Evolutionary conservation across 1,284 basidiomycete species (phyloP).

Genomic region (Amylostereum areolatum): DNA sequence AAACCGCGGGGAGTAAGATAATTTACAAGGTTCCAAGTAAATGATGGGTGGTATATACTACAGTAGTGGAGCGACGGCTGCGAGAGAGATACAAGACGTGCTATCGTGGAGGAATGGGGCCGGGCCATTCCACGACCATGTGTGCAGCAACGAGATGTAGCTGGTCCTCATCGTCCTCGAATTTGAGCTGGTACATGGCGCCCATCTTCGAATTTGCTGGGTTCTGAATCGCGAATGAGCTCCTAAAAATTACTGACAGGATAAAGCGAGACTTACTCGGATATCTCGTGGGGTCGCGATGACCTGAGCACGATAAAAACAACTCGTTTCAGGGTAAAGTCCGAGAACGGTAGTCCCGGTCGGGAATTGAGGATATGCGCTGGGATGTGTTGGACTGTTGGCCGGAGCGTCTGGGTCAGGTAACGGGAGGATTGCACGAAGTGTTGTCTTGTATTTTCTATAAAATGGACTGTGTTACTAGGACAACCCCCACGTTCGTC

Average conservation of each 20-base stretch:
- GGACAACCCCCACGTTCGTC: no score
- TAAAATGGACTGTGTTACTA: background rate
- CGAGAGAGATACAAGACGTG: slow-evolving; percentile 4
- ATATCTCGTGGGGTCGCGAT: slow-evolving; percentile 55
- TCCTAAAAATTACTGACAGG: slow-evolving; percentile 7
- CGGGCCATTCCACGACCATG: slow-evolving; percentile 74
- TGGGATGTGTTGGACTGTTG: slow-evolving; percentile 55
- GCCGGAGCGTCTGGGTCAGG: slow-evolving; percentile 60
- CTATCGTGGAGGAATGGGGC: slow-evolving; percentile 15
- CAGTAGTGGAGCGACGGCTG: background rate
- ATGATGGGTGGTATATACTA: no score
- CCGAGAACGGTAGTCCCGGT: slow-evolving; percentile 71
- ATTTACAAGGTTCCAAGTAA: no score
- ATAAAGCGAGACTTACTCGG: no score
- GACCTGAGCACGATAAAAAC: slow-evolving; percentile 80
- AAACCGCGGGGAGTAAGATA: no score
- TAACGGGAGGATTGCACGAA: slow-evolving; percentile 67
- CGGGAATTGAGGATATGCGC: slow-evolving; percentile 66
- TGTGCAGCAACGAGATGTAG: slow-evolving; percentile 66
- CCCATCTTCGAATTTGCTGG: slow-evolving; percentile 32
- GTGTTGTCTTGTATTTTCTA: slow-evolving; percentile 63
- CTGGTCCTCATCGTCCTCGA: slow-evolving; percentile 79
- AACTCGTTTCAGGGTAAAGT: slow-evolving; percentile 79
- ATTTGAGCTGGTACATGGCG: slow-evolving; percentile 67
- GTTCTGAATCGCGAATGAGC: slow-evolving; percentile 16